Evolutionary conservation across 805 yeast genomes (phyloP).

Genomic region (Ogataea polymorpha): DNA sequence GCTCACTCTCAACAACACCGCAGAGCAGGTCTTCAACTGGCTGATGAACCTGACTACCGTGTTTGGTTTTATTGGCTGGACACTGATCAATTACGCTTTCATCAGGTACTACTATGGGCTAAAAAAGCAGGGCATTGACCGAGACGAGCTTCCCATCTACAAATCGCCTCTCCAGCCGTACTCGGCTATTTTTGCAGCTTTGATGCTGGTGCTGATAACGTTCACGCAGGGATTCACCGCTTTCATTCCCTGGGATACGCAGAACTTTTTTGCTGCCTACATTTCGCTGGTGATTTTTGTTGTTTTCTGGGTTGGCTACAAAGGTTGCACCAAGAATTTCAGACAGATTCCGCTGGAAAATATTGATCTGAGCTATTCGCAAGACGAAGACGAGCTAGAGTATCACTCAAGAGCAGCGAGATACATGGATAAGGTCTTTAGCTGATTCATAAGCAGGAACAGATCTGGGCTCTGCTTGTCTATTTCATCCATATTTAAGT

Average conservation of each 20-base stretch:
- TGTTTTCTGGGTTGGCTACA: conserved; percentile 46
- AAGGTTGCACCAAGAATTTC: conserved; percentile 44
- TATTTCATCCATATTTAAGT: too few species aligned
- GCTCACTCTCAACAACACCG: conserved; percentile 51
- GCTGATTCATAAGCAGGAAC: not conserved
- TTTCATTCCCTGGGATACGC: conserved; percentile 53
- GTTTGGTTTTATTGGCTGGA: conserved; percentile 74
- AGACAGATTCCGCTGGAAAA: conserved; percentile 50
- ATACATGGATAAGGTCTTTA: not conserved
- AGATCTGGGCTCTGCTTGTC: too few species aligned
- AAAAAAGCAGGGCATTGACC: conserved; percentile 56
- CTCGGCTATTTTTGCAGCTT: conserved; percentile 60
- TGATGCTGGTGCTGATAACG: conserved; percentile 51
- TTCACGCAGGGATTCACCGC: conserved; percentile 71
- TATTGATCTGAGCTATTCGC: conserved; percentile 41
- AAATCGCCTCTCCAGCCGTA: conserved; percentile 71
- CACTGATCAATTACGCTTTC: conserved; percentile 60
- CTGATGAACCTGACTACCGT: conserved; percentile 72
- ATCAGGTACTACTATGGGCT: conserved; percentile 68
- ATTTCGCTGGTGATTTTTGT: conserved; percentile 63
- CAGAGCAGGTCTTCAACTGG: conserved; percentile 65
- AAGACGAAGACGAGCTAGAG: conserved; percentile 51
- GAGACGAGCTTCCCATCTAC: conserved; percentile 65
- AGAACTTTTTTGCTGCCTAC: conserved; percentile 66
- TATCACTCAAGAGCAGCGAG: conserved; percentile 31